phyloP scores from a whole-genome alignment of 441 rosid genomes.

The Adansonia rubrostipa region DNA sequence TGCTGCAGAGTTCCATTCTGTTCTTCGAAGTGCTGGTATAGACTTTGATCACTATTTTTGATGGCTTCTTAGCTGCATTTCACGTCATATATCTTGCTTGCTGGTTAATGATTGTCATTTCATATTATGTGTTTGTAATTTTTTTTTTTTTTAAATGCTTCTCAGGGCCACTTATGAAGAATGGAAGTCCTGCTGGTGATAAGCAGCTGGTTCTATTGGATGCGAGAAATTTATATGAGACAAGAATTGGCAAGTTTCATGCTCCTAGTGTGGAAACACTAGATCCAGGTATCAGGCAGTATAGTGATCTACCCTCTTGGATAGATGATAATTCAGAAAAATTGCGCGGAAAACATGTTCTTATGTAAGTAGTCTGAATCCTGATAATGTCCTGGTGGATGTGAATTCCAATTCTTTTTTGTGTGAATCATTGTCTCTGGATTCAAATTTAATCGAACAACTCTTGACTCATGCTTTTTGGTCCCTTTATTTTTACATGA shows the following conservation, averaged over 20 bases:
- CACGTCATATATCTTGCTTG: not conserved
- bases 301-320: slow-evolving; percentile 88
- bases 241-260: slow-evolving; percentile 83
- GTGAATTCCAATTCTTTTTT: not conserved
- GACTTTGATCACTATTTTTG: not conserved
- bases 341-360: slow-evolving; percentile 69
- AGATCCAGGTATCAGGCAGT: slow-evolving; percentile 88
- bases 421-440: slow-evolving; percentile 15
- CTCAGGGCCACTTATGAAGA: slow-evolving; percentile 43
- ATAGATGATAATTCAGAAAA: slow-evolving; percentile 72
- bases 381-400: not conserved
- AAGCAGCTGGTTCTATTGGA: slow-evolving; percentile 71
- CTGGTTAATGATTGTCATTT: not conserved
- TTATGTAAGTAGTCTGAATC: slow-evolving; percentile 57
- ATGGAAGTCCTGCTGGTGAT: slow-evolving; percentile 36
- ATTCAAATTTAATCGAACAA: not conserved
- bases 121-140: not conserved
- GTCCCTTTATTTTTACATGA: not conserved
- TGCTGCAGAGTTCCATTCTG: slow-evolving; percentile 79
- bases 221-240: slow-evolving; percentile 90
- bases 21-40: slow-evolving; percentile 66
- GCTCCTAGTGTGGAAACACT: slow-evolving; percentile 67
- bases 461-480: not conserved
- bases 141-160: slow-evolving; percentile 26
- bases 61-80: not conserved